Conservation (phyloP, 2,329 filamentous ascomycete genomes). For the Penicillium hordei region DNA sequence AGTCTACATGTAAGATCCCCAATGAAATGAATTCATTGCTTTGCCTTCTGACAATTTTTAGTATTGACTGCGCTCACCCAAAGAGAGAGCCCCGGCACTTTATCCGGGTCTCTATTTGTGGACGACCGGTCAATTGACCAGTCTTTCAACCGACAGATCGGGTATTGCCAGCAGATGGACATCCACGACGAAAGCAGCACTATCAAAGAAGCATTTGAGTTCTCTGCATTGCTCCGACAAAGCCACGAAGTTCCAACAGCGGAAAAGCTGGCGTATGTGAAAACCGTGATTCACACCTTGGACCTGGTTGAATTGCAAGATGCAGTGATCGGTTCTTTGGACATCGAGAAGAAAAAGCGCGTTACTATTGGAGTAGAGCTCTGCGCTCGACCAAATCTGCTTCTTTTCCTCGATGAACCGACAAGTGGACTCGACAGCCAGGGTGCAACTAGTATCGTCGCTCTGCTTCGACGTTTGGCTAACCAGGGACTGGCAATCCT, state of each 20-base stretch:
- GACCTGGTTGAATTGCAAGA: constrained; percentile 62
- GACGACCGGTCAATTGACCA: constrained; percentile 58
- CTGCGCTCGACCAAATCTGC: constrained; percentile 62
- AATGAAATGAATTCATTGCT: neutral
- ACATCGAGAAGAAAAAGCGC: constrained; percentile 66
- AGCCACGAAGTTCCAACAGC: constrained; percentile 47
- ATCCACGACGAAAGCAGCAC: constrained; percentile 66
- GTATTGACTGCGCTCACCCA: constrained; percentile 71
- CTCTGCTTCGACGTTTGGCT: constrained; percentile 62
- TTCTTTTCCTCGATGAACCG: constrained; percentile 68
- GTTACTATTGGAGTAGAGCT: constrained; percentile 70
- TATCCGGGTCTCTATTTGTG: constrained; percentile 63
- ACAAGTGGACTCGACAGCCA: constrained; percentile 65
- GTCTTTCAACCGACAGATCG: constrained; percentile 65
- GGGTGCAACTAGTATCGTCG: constrained; percentile 62
- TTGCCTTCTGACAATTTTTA: constrained; percentile 40
- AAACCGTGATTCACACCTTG: constrained; percentile 60
- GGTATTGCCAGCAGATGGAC: constrained; percentile 68
- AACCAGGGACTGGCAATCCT: constrained; percentile 64
- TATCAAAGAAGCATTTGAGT: constrained; percentile 64
- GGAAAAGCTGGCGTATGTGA: constrained; percentile 63
- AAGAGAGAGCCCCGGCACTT: constrained; percentile 61
- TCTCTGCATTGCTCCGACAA: constrained; percentile 62
- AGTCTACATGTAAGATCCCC: constrained; percentile 43
- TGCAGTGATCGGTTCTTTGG: constrained; percentile 60